These are phyloP conservation scores for Acephala macrosclerotiorum DNA, from an alignment of 2,329 filamentous ascomycete species.

Conservation along the genomic window DNA sequence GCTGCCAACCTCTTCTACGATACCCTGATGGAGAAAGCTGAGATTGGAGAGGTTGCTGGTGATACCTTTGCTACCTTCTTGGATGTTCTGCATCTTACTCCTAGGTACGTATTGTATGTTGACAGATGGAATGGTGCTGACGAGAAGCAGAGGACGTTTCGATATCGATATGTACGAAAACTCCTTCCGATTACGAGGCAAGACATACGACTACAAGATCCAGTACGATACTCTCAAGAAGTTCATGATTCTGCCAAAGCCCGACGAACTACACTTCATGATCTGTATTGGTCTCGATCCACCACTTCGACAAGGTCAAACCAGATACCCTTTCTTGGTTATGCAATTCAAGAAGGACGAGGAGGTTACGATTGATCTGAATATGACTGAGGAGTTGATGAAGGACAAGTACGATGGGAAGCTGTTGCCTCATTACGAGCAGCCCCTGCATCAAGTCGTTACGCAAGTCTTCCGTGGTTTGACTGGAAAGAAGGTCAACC, in stretches of 20 bases:
- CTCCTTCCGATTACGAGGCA: conserved; percentile 95
- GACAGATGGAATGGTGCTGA: conserved; percentile 36
- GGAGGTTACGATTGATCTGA: conserved; percentile 94
- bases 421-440: conserved; percentile 88
- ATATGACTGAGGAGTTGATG: conserved; percentile 90
- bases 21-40: conserved; percentile 96
- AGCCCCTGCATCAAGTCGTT: conserved; percentile 91
- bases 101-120: conserved; percentile 64
- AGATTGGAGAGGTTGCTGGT: conserved; percentile 98
- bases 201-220: conserved; percentile 99
- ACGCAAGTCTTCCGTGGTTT: conserved; percentile 95
- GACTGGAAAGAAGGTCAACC: conserved; percentile 93
- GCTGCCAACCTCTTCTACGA: conserved; percentile 98
- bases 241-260: conserved; percentile 97
- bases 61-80: conserved; percentile 98
- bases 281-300: conserved; percentile 95
- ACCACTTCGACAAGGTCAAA: conserved; percentile 94
- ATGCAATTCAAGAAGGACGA: conserved; percentile 99
- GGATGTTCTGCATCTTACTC: conserved; percentile 95
- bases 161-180: conserved; percentile 99
- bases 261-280: conserved; percentile 96
- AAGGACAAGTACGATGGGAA: conserved; percentile 89
- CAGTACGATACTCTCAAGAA: conserved; percentile 98
- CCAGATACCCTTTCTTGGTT: conserved; percentile 95
- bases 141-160: conserved; percentile 82